These are phyloP conservation scores for Kluyveromyces dobzhanskii DNA, from an alignment of 805 yeast genomes.

Conservation along the genomic window DNA sequence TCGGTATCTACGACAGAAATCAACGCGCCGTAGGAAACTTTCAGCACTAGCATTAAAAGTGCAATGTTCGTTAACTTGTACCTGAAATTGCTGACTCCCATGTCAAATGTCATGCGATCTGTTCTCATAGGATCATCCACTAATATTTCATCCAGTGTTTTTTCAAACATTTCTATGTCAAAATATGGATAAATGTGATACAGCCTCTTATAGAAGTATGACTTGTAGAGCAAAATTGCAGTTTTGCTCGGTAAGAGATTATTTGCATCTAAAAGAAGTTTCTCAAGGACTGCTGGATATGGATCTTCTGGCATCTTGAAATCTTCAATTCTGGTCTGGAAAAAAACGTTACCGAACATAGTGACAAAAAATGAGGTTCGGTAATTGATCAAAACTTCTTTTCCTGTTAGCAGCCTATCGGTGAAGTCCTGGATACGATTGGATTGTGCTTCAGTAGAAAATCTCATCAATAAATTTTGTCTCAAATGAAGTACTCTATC, in stretches of 20 bases:
- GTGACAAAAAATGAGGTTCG: constrained; percentile 2
- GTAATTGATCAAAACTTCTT: constrained; percentile 2
- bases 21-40: constrained; percentile 3
- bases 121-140: constrained; percentile 1
- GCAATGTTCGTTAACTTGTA: constrained; percentile 5
- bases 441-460: neutral
- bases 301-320: neutral
- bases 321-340: constrained; percentile 4
- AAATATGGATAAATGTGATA: constrained; percentile 5
- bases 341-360: constrained; percentile 1
- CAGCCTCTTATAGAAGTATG: constrained; percentile 3
- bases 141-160: constrained; percentile 4
- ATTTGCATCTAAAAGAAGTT: neutral
- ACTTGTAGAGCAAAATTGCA: constrained; percentile 2
- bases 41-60: constrained; percentile 6
- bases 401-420: constrained; percentile 1
- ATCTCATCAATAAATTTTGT: constrained; percentile 2
- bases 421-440: constrained; percentile 2
- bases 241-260: constrained; percentile 2
- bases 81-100: constrained; percentile 5
- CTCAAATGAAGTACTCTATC: constrained; percentile 2
- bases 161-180: constrained; percentile 6
- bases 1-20: neutral
- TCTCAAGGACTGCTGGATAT: constrained; percentile 3
- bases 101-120: neutral